Evolutionary conservation across 2,329 filamentous ascomycete species (phyloP).

Genomic region (Arthrobotrys pseudoclavata): DNA sequence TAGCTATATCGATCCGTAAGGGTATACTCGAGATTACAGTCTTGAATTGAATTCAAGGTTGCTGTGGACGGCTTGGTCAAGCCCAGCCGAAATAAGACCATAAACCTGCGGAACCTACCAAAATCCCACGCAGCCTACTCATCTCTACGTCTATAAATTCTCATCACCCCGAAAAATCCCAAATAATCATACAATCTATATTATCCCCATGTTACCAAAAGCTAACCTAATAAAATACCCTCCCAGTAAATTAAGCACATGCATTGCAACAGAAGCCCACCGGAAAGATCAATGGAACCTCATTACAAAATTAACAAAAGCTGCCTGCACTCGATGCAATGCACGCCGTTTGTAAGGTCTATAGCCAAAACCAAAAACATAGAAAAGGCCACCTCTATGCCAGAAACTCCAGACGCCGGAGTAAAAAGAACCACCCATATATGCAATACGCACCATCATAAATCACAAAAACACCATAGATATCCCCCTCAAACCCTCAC

Average conservation of each 20-base stretch:
- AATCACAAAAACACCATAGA: not conserved
- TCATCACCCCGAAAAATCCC: not conserved
- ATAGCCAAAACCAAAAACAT: constrained; percentile 14
- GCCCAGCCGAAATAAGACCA: no score
- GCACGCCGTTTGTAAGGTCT: constrained; percentile 14
- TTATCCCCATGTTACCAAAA: not conserved
- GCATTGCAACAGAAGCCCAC: constrained; percentile 1
- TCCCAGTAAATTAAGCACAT: not conserved
- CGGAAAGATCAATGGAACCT: not conserved
- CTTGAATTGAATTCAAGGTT: no score
- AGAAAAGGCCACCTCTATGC: constrained; percentile 43
- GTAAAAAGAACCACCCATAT: constrained; percentile 2
- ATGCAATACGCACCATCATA: constrained; percentile 1
- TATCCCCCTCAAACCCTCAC: constrained; percentile 36
- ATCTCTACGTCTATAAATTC: no score
- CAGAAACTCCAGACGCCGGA: constrained; percentile 49
- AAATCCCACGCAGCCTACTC: no score
- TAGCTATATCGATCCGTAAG: no score
- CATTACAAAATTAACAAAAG: constrained; percentile 11
- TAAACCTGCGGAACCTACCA: no score
- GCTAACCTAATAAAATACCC: not conserved
- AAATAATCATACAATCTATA: constrained; percentile 26
- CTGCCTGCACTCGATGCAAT: constrained; percentile 21
- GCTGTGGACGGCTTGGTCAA: no score
- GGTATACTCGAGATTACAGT: no score